Base-by-base conservation (phyloP, 2,329 filamentous ascomycete species). In the Boeremia lycopersici region DNA sequence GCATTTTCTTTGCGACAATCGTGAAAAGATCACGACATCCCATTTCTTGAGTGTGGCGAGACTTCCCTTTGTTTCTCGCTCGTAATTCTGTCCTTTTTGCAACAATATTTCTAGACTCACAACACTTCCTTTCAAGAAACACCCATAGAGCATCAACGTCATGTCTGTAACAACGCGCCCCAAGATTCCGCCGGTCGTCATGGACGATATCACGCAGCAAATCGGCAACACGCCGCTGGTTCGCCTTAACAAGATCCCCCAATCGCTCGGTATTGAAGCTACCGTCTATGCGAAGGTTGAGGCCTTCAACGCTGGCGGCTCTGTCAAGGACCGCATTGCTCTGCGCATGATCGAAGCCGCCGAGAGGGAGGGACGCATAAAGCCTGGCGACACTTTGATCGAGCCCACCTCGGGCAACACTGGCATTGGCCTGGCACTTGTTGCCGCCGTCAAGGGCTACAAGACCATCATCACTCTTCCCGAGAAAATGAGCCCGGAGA, bases 401-500 rank as follows among this genome's bases (percentile, higher is more conserved):
- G 95, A 99, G 83, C 95, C 95, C 9, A 99, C 95, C 42, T 96
- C 91, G 71, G 95, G 95, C 50, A 99, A 99, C 76, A 99, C 95
- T 81, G 95, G 95, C 63, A 99, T 99, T 63, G 95, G 95, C 19
- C 83, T 99, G 35, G 95, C 95, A 26, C 86, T 99, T 30, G 93
- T 98, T 15, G 93, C 86, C 53, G 95, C 95, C 13, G 90, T 99
- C 71, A 98, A 97, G 81, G 93, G 93, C 63, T 99, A 98, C 83
- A 93, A 93, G 78, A 96, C 93, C 35, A 98, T 99, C 78, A 99
- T 99, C 76, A 99, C 95, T 10, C 86, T 99, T 40, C 95, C 95
- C 46, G 95, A 99, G 80, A 99, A 99, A 83, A 99, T 99, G 95
- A 97, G 92, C 1, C 90, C 92, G 42, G 95, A 99, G 78, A 99